Evolutionary conservation across 2,329 filamentous ascomycete genomes (phyloP).

Genomic region (Botrytis fabae): DNA sequence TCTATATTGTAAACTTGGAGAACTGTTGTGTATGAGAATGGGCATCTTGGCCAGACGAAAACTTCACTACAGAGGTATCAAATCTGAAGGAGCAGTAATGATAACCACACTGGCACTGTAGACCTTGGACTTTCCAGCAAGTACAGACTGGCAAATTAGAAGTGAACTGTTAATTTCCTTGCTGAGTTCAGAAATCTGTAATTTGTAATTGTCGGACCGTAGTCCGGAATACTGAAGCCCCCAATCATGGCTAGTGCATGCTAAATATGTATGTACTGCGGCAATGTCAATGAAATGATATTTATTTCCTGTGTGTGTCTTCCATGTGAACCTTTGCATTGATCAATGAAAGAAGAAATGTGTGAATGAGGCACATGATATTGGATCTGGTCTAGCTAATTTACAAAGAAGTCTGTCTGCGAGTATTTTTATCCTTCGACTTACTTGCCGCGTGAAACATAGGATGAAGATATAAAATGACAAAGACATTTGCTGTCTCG

Average conservation of each 20-base stretch:
- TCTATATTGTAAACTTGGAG: neutral
- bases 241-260: neutral
- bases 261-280: neutral
- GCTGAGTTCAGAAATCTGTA: neutral
- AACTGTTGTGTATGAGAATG: neutral
- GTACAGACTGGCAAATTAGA: neutral
- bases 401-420: neutral
- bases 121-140: neutral
- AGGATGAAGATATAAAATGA: conserved; percentile 1
- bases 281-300: neutral
- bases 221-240: neutral
- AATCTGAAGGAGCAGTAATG: neutral
- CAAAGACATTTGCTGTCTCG: neutral
- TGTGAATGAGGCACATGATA: neutral
- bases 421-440: neutral
- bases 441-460: neutral
- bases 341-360: neutral
- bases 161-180: neutral
- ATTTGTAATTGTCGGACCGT: no score
- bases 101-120: neutral
- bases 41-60: neutral
- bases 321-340: neutral
- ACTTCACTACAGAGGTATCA: neutral
- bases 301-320: neutral
- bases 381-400: no score